Conservation (phyloP, 2,329 filamentous ascomycete genomes). For the Colletotrichum orchidophilum region DNA sequence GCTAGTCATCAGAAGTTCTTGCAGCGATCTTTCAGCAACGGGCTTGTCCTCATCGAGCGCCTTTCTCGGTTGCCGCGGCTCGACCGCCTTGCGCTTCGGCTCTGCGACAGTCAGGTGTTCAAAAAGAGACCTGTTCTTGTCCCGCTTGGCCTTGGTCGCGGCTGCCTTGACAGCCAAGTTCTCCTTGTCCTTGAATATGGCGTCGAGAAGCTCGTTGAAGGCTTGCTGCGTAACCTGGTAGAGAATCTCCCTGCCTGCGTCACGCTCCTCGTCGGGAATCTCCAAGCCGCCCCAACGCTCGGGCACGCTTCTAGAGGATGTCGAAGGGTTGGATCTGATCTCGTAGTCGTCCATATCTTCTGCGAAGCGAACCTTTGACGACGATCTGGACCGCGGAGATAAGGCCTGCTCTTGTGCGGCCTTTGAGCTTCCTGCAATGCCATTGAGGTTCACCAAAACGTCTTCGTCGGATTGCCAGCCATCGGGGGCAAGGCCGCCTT, state of each 20-base stretch:
- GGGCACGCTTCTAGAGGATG: slow-evolving; percentile 76
- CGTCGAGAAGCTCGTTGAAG: slow-evolving; percentile 91
- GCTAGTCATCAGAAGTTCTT: slow-evolving; percentile 53
- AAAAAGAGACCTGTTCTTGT: slow-evolving; percentile 62
- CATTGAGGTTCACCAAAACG: slow-evolving; percentile 53
- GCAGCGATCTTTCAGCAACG: slow-evolving; percentile 43
- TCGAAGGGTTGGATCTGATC: slow-evolving; percentile 75
- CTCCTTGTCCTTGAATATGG: slow-evolving; percentile 84
- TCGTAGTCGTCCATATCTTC: slow-evolving; percentile 78
- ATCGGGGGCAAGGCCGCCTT: slow-evolving; percentile 72
- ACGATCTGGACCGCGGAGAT: slow-evolving; percentile 73
- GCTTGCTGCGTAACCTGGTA: slow-evolving; percentile 93
- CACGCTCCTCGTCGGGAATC: slow-evolving; percentile 81
- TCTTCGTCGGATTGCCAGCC: slow-evolving; percentile 72
- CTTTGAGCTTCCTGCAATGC: slow-evolving; percentile 55
- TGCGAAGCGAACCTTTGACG: slow-evolving; percentile 81
- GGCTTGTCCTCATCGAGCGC: slow-evolving; percentile 36
- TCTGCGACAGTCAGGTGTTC: slow-evolving; percentile 40
- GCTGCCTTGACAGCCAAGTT: slow-evolving; percentile 76
- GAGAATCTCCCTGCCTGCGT: slow-evolving; percentile 87
- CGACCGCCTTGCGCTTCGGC: slow-evolving; percentile 21
- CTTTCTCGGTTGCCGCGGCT: slow-evolving; percentile 33
- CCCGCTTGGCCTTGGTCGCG: slow-evolving; percentile 69
- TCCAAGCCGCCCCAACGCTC: slow-evolving; percentile 83
- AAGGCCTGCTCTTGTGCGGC: slow-evolving; percentile 46